Evolutionary conservation across 805 yeast genomes (phyloP), one percentile per base, ranked within the genome.

Genomic region (Kodamaea laetipori): DNA sequence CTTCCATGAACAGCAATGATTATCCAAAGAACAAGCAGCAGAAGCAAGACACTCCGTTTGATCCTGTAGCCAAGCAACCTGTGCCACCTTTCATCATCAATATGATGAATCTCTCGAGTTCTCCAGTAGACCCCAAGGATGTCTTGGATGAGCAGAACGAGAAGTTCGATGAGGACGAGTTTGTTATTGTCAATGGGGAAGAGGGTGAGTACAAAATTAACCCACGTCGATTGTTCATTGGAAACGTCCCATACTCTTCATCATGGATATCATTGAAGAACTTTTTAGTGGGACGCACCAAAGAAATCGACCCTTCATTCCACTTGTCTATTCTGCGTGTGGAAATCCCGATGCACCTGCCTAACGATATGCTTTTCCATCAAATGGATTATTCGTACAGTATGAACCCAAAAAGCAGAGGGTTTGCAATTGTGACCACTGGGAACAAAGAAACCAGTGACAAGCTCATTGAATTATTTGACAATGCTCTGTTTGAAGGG

Each of bases 341-440:
- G 2, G 73, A 70, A 45, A 67, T 70, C 16, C 77, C 77, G 25
- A 64, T 64, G 45, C 75, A 70, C 30, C 44, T 35, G 34, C 35
- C 44, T 9, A 27, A 25, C 19, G 44, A 35, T 28, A 12, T 41
- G n/a, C 32, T 19, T 2, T 37, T 25, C 17, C 30, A 35, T 6
- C 35, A 10, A 24, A 25, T 30, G 13, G 39, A 35, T 6, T 35
- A 34, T 28, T 18, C 44, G 25, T 35, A 30, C 23, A 25, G 31
- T 4, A 8, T 37, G 23, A 28, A 11, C 9, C 24, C 44, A 19
- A 45, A 46, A 19, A 60, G 66, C 24, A 74, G 80, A 52, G 89
- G 90, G 1, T 83, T 80, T 65, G 89, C 88, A 1, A 74, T 83
- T 37, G 86, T 80, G 1, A 69, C 75, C 3, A 81, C 80, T 17